Base-by-base conservation (phyloP, 1,284 basidiomycete genomes). In the Sparassis latifolia region DNA sequence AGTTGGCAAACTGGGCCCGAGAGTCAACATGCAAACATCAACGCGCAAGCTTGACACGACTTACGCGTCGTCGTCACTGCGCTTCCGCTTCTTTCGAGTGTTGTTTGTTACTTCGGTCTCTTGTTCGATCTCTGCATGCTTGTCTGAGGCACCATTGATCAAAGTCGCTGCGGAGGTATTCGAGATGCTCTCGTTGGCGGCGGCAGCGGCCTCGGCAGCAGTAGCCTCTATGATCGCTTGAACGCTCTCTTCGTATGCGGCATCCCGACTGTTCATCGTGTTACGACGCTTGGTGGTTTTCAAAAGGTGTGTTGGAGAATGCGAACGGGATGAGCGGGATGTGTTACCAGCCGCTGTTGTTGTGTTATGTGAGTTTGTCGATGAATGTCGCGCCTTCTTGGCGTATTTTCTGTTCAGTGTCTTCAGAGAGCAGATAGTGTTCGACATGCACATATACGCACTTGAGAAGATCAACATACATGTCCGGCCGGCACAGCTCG, bases 251-350 rank as follows among this genome's bases (percentile, higher is more conserved):
- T 97, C 93, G 65, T 96, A 97, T 3, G 89, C 91, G 5, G 94
- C 90, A 64, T 97, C 95, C 52, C 95, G 78, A 62, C 91, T 95
- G 67, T 98, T 99, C 93, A 99, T 97, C 50, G 96, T 98, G 60
- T 91, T 93, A 54, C 95, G 78, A 53, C 92, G 82, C 70, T 94
- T 96, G 35, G 83, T 76, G n/a, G 79, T 80, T 56, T 76, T 76
- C 45, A 78, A 73, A n/a, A 73, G 65, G 47, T 77, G 66, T 30
- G 75, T 72, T 2, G 87, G 87, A 6, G 88, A 90, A 65, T 82
- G 86, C 10, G 88, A 89, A 46, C 87, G 84, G 50, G 86, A 88
- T 46, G 79, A 71, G 51, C 84, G 81, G 39, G 78, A 74, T 32
- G 73, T 64, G 40, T 68, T 65, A 37, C 66, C 58, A 43, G 67